Conservation (phyloP, 148 eudicot species). For the Pharnaceum exiguum region DNA sequence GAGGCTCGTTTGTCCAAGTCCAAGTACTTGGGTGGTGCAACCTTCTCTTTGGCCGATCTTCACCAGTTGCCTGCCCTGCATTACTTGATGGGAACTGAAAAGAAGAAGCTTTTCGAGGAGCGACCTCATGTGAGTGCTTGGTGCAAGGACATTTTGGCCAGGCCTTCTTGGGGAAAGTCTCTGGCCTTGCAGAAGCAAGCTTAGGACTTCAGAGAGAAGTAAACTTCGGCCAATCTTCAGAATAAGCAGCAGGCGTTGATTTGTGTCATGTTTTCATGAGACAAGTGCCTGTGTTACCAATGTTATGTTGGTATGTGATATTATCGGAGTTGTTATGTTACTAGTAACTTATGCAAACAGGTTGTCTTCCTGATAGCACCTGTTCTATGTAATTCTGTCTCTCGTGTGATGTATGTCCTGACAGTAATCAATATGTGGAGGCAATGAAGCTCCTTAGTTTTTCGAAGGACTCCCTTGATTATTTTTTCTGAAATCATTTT, state of each 20-base stretch:
- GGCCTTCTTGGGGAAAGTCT: conserved; percentile 65
- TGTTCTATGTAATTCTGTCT: no score
- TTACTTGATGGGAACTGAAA: conserved; percentile 30
- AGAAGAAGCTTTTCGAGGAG: conserved; percentile 31
- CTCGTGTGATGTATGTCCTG: no score
- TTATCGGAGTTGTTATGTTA: no score
- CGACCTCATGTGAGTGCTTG: conserved; percentile 53
- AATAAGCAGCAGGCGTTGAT: neutral
- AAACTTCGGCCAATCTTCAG: neutral
- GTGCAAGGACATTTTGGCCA: conserved; percentile 50
- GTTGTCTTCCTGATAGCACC: no score
- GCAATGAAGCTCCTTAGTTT: no score
- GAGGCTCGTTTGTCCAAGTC: conserved; percentile 48
- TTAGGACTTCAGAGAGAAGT: neutral
- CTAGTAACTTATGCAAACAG: no score
- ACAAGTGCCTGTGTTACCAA: no score
- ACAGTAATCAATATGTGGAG: no score
- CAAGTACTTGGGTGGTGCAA: conserved; percentile 65
- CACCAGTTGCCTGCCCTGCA: conserved; percentile 53
- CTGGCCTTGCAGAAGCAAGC: conserved; percentile 19
- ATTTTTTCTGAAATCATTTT: no score
- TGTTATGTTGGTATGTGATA: no score
- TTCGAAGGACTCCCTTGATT: no score
- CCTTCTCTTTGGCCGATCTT: conserved; percentile 53
- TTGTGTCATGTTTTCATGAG: neutral